Base-by-base conservation (phyloP, 768 basidiomycete genomes). In the Terana coerulea region DNA sequence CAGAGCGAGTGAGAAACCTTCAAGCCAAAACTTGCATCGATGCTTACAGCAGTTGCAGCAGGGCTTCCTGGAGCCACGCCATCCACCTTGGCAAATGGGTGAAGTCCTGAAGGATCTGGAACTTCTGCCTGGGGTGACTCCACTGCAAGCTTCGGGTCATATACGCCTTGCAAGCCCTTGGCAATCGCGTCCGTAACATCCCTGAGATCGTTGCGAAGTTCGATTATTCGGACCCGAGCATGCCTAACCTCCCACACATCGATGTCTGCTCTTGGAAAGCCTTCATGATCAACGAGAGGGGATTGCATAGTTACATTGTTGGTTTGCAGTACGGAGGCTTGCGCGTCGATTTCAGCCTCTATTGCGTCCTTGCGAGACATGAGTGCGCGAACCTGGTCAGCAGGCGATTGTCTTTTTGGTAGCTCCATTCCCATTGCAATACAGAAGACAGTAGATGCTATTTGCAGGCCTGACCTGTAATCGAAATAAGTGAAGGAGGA, bases 231-330 rank as follows among this genome's bases (percentile, higher is more conserved):
- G 26, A 84, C 77, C 47, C 92, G 78, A 11, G 91, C 89, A 42
- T 72, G 71, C 21, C 91, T 76, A 17, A 95, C 84, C 10, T 86
- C 83, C 63, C 81, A 90, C 15, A 95, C 75, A 58, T 95, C 90
- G 55, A 98, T 78, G 68, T 95, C 88, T 12, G 81, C 82, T 12
- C 92, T 78, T 1, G 95, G 95, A 67, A 91, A 98, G 6, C 95
- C 95, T 47, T 97, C 89, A 0, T 72, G 56, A 63, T 97, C 93
- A 41, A 97, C 79, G 29, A 98, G 79, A 0, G 90, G 83, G 0
- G 87, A 80, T 22, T 79, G 69, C 73, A 92, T 79, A 2, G 78
- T 83, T 28, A 77, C 77, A 35, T 76, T 69, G 60, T 91, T 87
- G 44, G 76, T 71, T 59, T 74, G 71, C 58, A 92, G 80, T 49